A percentile compares a stretch with the other conserved stretches of the same genome.
phyloP scores from a whole-genome alignment of 371 early-diverging fungal species.

The Modicella reniformis region DNA sequence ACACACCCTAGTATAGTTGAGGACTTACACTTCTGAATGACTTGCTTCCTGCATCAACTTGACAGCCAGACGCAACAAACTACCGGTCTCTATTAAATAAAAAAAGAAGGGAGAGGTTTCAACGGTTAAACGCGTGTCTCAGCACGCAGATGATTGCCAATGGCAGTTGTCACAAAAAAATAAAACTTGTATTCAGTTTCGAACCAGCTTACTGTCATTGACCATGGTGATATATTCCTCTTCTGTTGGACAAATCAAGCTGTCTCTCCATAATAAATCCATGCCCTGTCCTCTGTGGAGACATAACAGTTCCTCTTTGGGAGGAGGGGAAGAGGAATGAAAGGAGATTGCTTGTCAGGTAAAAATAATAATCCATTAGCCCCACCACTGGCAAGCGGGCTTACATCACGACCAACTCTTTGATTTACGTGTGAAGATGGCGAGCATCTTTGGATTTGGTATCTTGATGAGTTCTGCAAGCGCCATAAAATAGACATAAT shows the following conservation, averaged over 20 bases:
- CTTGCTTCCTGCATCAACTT: constrained; percentile 86
- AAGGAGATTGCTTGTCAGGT: too few relatives aligned
- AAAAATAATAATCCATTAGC: too few relatives aligned
- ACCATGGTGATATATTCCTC: constrained; percentile 91
- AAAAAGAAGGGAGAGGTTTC: too few relatives aligned
- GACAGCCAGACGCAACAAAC: constrained; percentile 91
- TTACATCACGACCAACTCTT: too few relatives aligned
- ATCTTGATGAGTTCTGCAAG: constrained; percentile 79
- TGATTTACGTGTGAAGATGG: constrained; percentile 85
- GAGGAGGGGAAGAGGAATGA: too few relatives aligned
- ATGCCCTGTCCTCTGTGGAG: constrained; percentile 96
- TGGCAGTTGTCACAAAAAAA: too few relatives aligned
- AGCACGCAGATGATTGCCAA: too few relatives aligned
- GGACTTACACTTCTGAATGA: constrained; percentile 59
- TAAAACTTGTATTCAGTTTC: too few relatives aligned
- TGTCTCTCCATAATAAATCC: constrained; percentile 91
- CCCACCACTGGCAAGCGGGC: too few relatives aligned
- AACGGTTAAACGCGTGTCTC: too few relatives aligned
- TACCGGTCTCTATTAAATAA: constrained; percentile 85
- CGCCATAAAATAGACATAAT: constrained; percentile 94
- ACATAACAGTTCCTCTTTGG: constrained; percentile 88
- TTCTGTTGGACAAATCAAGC: constrained; percentile 84
- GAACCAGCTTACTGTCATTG: constrained; percentile 77
- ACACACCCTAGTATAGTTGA: too few relatives aligned
- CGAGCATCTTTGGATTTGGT: constrained; percentile 72